These are phyloP conservation scores for Candida qinlingensis DNA, from an alignment of 805 yeast genomes.

Conservation along the genomic window DNA sequence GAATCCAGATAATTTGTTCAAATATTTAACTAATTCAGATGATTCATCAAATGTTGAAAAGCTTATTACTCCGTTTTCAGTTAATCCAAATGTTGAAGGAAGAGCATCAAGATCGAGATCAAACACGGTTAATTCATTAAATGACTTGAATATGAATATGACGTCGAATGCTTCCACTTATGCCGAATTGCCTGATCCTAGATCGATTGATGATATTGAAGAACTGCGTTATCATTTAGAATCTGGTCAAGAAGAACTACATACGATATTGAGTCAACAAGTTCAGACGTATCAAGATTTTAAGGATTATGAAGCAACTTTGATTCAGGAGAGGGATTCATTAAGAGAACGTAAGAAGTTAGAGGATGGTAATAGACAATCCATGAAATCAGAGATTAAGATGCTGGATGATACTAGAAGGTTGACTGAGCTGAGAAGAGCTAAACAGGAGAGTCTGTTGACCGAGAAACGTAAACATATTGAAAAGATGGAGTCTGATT, in stretches of 20 bases:
- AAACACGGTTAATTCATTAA: conserved; percentile 27
- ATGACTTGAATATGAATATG: conserved; percentile 7
- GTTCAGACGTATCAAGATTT: conserved; percentile 30
- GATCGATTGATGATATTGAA: conserved; percentile 33
- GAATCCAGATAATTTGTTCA: conserved; percentile 34
- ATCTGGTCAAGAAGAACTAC: conserved; percentile 37
- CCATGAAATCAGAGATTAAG: conserved; percentile 36
- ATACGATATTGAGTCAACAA: conserved; percentile 30
- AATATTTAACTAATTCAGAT: conserved; percentile 28
- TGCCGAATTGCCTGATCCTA: conserved; percentile 16
- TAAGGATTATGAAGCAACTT: conserved; percentile 32
- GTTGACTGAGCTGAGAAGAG: conserved; percentile 30
- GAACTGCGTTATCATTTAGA: conserved; percentile 38
- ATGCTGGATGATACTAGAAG: conserved; percentile 37
- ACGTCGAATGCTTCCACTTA: conserved; percentile 13
- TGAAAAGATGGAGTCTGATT: conserved; percentile 30
- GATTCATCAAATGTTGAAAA: conserved; percentile 19
- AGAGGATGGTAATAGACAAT: conserved; percentile 36
- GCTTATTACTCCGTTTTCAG: conserved; percentile 22
- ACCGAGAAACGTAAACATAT: conserved; percentile 26
- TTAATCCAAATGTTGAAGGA: conserved; percentile 7
- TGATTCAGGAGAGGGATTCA: conserved; percentile 31
- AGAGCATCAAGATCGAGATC: conserved; percentile 28
- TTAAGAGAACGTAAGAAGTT: conserved; percentile 35
- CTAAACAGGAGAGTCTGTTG: conserved; percentile 29